A percentile compares a stretch with the other conserved stretches of the same genome.
phyloP scores from a whole-genome alignment of 2,329 filamentous ascomycete species.

The Cadophora gregata region DNA sequence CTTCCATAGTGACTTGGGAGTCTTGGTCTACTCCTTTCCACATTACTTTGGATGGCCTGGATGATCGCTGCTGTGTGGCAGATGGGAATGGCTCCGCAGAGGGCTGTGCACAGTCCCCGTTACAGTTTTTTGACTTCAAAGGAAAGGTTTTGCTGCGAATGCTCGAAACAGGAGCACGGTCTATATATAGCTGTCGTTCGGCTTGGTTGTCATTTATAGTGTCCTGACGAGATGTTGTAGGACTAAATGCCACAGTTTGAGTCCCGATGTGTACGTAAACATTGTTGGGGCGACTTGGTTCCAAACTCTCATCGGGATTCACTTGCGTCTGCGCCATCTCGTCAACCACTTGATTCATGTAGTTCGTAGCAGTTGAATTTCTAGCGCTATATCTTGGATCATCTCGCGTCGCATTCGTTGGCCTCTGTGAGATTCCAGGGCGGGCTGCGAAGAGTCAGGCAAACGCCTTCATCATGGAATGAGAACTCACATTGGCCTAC shows the following conservation, averaged over 20 bases:
- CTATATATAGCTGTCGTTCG: background rate
- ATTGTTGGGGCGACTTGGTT: background rate
- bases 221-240: background rate
- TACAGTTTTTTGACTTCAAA: slow-evolving; percentile 14
- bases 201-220: background rate
- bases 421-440: background rate
- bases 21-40: slow-evolving; percentile 19
- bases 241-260: slow-evolving; percentile 19
- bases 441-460: background rate
- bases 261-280: slow-evolving; percentile 15
- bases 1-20: slow-evolving; percentile 13
- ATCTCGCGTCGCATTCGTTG: background rate
- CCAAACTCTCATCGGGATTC: background rate
- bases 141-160: slow-evolving; percentile 27
- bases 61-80: slow-evolving; percentile 9
- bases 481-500: slow-evolving; percentile 5
- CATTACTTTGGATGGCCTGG: slow-evolving; percentile 14
- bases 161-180: slow-evolving; percentile 16
- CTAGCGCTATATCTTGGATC: background rate
- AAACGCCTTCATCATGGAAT: background rate
- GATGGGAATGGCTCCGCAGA: background rate
- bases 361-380: slow-evolving; percentile 11
- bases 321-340: slow-evolving; percentile 6
- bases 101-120: slow-evolving; percentile 14
- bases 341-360: slow-evolving; percentile 9